Evolutionary conservation across 352 stramenopile species (phyloP).

Genomic region (Pythium oligandrum): DNA sequence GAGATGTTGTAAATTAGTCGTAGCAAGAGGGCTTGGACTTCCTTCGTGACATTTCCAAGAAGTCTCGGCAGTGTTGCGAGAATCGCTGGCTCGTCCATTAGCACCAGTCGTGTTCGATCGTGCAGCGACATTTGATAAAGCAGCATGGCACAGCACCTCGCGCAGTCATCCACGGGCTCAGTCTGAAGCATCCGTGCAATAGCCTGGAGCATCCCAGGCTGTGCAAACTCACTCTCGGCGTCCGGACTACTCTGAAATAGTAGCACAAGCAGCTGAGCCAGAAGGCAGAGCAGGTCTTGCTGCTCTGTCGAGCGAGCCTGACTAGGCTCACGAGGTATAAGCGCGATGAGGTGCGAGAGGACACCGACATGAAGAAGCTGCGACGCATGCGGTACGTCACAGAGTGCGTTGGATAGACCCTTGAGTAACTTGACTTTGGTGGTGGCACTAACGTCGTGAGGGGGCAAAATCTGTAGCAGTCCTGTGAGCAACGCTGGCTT

Average conservation of each 20-base stretch:
- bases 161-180: conserved; percentile 22
- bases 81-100: conserved; percentile 18
- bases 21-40: conserved; percentile 40
- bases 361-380: conserved; percentile 21
- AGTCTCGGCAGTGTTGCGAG: conserved; percentile 28
- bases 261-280: conserved; percentile 26
- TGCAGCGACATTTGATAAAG: conserved; percentile 55
- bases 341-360: conserved; percentile 22
- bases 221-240: conserved; percentile 25
- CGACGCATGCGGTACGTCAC: conserved; percentile 22
- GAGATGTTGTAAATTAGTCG: conserved; percentile 61
- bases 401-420: conserved; percentile 47
- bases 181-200: conserved; percentile 17
- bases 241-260: conserved; percentile 29
- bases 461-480: conserved; percentile 38
- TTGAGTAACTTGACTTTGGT: conserved; percentile 45
- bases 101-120: conserved; percentile 20
- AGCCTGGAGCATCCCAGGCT: conserved; percentile 18
- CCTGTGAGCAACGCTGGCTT: conserved; percentile 34
- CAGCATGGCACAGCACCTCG: conserved; percentile 43
- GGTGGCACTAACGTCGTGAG: conserved; percentile 3
- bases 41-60: conserved; percentile 24
- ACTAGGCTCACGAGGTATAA: conserved; percentile 8
- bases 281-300: conserved; percentile 2
- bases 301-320: conserved; percentile 6